These are phyloP conservation scores for Pholiota microspora DNA, from an alignment of 768 basidiomycete genomes.

Conservation along the genomic window DNA sequence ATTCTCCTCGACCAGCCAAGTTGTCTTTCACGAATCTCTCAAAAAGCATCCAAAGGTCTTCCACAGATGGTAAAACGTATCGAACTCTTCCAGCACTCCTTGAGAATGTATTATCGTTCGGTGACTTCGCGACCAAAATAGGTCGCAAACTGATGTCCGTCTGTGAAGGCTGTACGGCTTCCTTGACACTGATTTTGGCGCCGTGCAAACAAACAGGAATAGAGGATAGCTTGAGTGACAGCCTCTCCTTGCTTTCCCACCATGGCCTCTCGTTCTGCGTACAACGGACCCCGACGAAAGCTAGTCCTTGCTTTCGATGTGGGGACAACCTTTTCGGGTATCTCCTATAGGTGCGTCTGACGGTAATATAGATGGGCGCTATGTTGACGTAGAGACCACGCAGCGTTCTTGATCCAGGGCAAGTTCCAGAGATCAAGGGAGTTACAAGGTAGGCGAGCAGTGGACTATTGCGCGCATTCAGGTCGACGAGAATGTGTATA, in stretches of 20 bases:
- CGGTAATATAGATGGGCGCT: background rate
- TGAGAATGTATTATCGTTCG: background rate
- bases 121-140: background rate
- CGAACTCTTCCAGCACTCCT: no score
- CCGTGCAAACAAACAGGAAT: background rate
- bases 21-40: no score
- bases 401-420: conserved; percentile 39
- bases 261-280: conserved; percentile 30
- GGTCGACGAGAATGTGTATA: conserved; percentile 20
- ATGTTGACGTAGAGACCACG: conserved; percentile 4
- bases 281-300: conserved; percentile 35
- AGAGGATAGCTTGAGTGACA: background rate
- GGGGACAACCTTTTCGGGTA: conserved; percentile 42
- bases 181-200: background rate
- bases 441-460: conserved; percentile 35
- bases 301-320: conserved; percentile 43
- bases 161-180: background rate
- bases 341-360: conserved; percentile 30
- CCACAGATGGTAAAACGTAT: no score
- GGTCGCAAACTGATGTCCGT: background rate
- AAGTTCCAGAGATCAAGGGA: conserved; percentile 38
- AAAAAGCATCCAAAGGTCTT: no score
- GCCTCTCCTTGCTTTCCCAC: background rate
- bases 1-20: no score
- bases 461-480: conserved; percentile 2